Percentiles rank a stretch among this genome's conserved stretches.
These are phyloP conservation scores for Podila clonocystis DNA, from an alignment of 192 early-diverging fungal genomes.

Conservation along the genomic window DNA sequence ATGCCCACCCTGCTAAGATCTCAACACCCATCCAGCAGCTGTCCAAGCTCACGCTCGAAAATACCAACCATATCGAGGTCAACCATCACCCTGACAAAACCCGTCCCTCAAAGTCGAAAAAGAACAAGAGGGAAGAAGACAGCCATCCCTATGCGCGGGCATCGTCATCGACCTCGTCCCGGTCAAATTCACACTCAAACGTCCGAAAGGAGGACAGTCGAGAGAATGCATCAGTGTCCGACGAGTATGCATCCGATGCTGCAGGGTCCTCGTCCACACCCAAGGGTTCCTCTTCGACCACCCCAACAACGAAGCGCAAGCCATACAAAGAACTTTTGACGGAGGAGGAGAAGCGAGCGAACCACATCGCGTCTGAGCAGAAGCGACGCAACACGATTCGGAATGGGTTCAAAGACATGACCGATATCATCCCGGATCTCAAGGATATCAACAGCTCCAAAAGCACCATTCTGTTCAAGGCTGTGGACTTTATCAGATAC, in stretches of 20 bases:
- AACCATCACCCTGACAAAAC: neutral
- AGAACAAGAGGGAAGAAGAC: slow-evolving; percentile 36
- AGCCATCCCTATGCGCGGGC: slow-evolving; percentile 15
- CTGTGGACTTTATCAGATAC: slow-evolving; percentile 71
- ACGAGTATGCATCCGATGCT: slow-evolving; percentile 27
- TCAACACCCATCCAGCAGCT: slow-evolving; percentile 42
- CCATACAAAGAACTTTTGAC: slow-evolving; percentile 75
- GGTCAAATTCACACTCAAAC: slow-evolving; percentile 6
- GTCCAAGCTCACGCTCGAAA: slow-evolving; percentile 47
- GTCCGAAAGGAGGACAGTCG: slow-evolving; percentile 17
- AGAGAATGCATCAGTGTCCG: slow-evolving; percentile 22
- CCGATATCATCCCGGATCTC: slow-evolving; percentile 84
- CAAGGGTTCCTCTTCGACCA: neutral
- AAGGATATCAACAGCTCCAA: slow-evolving; percentile 74
- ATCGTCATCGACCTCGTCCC: slow-evolving; percentile 15
- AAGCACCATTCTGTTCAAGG: slow-evolving; percentile 72
- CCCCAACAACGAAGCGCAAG: slow-evolving; percentile 50
- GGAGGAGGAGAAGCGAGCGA: slow-evolving; percentile 78
- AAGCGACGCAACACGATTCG: slow-evolving; percentile 79
- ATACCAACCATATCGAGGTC: slow-evolving; percentile 19
- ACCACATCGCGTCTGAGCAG: slow-evolving; percentile 82
- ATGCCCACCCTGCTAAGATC: slow-evolving; percentile 20
- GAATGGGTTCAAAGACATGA: slow-evolving; percentile 89
- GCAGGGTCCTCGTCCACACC: slow-evolving; percentile 8
- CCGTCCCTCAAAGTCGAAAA: slow-evolving; percentile 20